Percentiles rank a stretch among this genome's conserved stretches.
Conservation (phyloP, 2,329 filamentous ascomycete genomes). For the Ascosphaera apis region DNA sequence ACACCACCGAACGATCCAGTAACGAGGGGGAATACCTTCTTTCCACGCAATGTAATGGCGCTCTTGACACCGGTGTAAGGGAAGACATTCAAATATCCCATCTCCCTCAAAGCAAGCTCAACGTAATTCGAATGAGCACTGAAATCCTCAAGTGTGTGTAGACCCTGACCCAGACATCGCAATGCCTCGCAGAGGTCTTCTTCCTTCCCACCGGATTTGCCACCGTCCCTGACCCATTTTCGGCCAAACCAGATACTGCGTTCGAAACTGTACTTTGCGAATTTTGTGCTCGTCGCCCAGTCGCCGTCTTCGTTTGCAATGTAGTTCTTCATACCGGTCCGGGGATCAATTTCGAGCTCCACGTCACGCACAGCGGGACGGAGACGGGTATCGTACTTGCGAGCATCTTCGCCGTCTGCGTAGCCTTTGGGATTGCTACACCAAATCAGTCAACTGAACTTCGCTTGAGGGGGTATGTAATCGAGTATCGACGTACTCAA, state of each 20-base stretch:
- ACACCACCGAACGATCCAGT: constrained; percentile 56
- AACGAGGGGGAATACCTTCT: constrained; percentile 48
- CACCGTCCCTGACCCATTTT: constrained; percentile 44
- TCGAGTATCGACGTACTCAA: constrained; percentile 23
- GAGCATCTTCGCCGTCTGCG: constrained; percentile 66
- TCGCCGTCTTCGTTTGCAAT: constrained; percentile 73
- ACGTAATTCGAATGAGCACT: constrained; percentile 68
- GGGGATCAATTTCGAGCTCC: constrained; percentile 49
- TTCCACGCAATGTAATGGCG: constrained; percentile 41
- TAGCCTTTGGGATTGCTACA: constrained; percentile 54
- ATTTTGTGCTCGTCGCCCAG: constrained; percentile 79
- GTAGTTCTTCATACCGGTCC: constrained; percentile 98
- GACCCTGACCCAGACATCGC: constrained; percentile 49
- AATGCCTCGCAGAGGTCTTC: constrained; percentile 61
- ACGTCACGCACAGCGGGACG: constrained; percentile 51
- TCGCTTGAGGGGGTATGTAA: too few species aligned
- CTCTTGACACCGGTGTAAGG: constrained; percentile 46
- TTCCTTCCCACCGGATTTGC: constrained; percentile 38
- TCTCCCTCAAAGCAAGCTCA: constrained; percentile 51
- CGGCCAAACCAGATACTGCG: constrained; percentile 58
- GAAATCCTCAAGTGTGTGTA: constrained; percentile 60
- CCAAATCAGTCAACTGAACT: constrained; percentile 27
- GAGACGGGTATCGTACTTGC: constrained; percentile 57
- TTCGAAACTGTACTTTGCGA: constrained; percentile 51
- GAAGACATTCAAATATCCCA: constrained; percentile 46